Conservation (phyloP, 2,329 filamentous ascomycete species). For the Penicillium sp. region DNA sequence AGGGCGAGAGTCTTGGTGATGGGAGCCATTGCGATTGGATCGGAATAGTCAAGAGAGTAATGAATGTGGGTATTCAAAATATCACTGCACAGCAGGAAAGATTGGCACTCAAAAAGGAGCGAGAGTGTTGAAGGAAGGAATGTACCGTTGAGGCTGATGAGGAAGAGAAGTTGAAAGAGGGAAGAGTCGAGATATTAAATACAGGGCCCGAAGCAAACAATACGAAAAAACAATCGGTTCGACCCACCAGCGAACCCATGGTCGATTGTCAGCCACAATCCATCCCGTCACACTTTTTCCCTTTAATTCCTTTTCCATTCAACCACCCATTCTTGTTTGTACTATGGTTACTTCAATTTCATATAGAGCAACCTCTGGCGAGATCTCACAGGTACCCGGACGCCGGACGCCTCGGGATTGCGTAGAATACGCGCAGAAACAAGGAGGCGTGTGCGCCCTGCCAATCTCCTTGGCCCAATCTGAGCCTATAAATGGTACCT, state of each 20-base stretch:
- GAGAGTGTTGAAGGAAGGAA: slow-evolving; percentile 19
- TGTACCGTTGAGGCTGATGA: slow-evolving; percentile 11
- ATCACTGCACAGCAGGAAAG: slow-evolving; percentile 29
- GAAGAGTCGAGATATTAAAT: slow-evolving; percentile 12
- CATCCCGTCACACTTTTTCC: neutral
- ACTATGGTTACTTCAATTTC: too few relatives aligned
- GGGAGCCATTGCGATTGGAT: slow-evolving; percentile 35
- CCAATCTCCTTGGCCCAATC: slow-evolving; percentile 1
- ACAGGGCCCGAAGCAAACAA: neutral
- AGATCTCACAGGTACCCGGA: neutral
- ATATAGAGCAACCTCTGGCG: neutral
- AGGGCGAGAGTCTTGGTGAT: slow-evolving; percentile 40
- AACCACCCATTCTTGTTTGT: too few relatives aligned
- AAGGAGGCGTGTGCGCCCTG: neutral
- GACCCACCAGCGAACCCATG: slow-evolving; percentile 2
- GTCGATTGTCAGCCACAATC: slow-evolving; percentile 2
- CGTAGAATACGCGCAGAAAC: neutral
- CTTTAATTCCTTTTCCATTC: neutral
- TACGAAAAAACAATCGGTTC: neutral
- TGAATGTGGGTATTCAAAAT: slow-evolving; percentile 13
- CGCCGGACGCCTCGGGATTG: neutral
- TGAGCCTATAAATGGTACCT: neutral
- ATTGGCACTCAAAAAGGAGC: slow-evolving; percentile 22
- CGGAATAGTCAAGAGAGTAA: neutral
- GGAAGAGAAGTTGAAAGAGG: slow-evolving; percentile 5